Base-by-base conservation (phyloP, 2,329 filamentous ascomycete genomes). In the Passalora sequoiae region DNA sequence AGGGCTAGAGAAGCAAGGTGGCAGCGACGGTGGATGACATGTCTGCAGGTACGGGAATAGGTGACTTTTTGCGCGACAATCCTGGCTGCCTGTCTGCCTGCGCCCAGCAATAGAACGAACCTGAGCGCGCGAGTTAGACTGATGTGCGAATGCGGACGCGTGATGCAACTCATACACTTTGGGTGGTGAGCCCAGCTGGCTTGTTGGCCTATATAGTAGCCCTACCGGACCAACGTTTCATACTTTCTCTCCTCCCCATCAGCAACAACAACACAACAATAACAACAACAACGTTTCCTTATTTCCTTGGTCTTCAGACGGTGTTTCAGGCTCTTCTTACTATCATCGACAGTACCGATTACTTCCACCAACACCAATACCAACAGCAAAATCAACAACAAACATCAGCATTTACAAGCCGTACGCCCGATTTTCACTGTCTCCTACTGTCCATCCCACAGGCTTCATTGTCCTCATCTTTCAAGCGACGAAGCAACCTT, bases 31-130 rank as follows among this genome's bases (percentile, higher is more conserved):
- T 36, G 46, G 43, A 35, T 36, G 38, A 35, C 43, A n/a, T n/a
- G n/a, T 40, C 48, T 51, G 48, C 48, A 51, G 44, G 44, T 44
- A 47, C 48, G 38, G 42, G 42, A 47, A 47, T 51, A 47, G 44
- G 32, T 20, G 16, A 44, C 19, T 15, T 10, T 36, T 31, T 25
- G 31, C 29, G 20, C 32, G 16, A 36, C 32, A 12, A 21, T 19
- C 21, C 15, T 27, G n/a, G n/a, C n/a, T n/a, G n/a, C n/a, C 10
- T 40, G 24, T 13, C 30, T 43, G 31, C 29, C 39, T 41, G 39
- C 39, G 31, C 40, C 25, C 30, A 36, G 32, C 32, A 21, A 12
- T 36, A 8, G 20, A 39, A 29, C 24, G 17, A 29, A 25, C 21
- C 28, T 16, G 37, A n/a, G n/a, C 15, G 13, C 20, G 32, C 15